Percentiles rank a stretch among this genome's conserved stretches.
Evolutionary conservation across 2,329 filamentous ascomycete species (phyloP).

Genomic region (Dothideomycetes sp.): DNA sequence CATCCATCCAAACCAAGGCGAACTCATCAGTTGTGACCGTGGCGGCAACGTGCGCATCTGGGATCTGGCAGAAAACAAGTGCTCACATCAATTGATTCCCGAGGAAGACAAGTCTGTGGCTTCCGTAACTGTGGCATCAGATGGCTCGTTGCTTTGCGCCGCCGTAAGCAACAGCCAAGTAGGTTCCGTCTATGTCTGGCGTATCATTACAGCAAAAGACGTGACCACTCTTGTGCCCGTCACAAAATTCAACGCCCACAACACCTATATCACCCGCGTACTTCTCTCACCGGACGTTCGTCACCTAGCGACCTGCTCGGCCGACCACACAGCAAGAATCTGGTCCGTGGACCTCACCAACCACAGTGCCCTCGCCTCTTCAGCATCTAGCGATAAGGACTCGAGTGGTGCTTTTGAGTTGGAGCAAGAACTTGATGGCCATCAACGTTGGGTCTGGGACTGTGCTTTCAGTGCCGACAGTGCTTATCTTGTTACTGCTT

Average conservation of each 20-base stretch:
- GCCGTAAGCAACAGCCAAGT: constrained; percentile 64
- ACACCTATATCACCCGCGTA: constrained; percentile 85
- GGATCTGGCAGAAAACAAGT: constrained; percentile 95
- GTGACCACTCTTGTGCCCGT: constrained; percentile 77
- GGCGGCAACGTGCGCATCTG: constrained; percentile 88
- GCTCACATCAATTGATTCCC: constrained; percentile 89
- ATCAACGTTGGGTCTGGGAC: constrained; percentile 97
- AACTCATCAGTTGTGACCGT: constrained; percentile 93
- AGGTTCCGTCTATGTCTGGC: constrained; percentile 97
- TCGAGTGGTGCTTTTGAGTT: constrained; percentile 56
- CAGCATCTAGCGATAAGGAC: constrained; percentile 7
- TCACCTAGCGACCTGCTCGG: constrained; percentile 86
- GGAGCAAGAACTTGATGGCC: constrained; percentile 77
- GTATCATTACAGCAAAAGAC: constrained; percentile 74
- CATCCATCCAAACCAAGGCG: constrained; percentile 98
- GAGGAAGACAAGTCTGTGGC: constrained; percentile 91
- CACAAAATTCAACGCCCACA: constrained; percentile 82
- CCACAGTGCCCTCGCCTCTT: constrained; percentile 9
- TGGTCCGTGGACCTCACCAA: constrained; percentile 70
- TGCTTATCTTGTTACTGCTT: constrained; percentile 86
- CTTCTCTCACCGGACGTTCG: constrained; percentile 88
- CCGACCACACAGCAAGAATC: constrained; percentile 90
- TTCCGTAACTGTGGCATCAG: constrained; percentile 90
- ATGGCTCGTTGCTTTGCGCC: constrained; percentile 85
- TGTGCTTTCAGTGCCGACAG: constrained; percentile 91